These are phyloP conservation scores for Aspergillus heteromorphus DNA, from an alignment of 495 filamentous ascomycete species.

Conservation along the genomic window DNA sequence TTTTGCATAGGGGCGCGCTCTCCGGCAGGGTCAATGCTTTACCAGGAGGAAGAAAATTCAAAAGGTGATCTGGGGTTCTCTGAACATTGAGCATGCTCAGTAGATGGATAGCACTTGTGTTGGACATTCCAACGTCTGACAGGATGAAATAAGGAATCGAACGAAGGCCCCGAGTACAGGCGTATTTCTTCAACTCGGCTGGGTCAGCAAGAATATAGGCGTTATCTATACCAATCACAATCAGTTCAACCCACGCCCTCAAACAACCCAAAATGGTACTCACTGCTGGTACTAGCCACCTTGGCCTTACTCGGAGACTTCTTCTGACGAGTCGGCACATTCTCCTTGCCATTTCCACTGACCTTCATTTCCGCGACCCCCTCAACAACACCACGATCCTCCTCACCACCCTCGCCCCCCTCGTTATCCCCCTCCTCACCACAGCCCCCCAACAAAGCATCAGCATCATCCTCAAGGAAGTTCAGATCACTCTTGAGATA, in stretches of 20 bases:
- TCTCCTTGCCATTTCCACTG: conserved; percentile 16
- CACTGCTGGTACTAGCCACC: conserved; percentile 12
- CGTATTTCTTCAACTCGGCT: conserved; percentile 22
- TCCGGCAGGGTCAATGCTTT: conserved; percentile 25
- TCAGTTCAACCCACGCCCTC: background rate
- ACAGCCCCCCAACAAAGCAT: conserved; percentile 8
- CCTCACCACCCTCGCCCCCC: background rate
- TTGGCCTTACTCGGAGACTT: conserved; percentile 21
- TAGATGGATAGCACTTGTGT: conserved; percentile 36
- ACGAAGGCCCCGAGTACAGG: conserved; percentile 38
- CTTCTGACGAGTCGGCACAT: conserved; percentile 4
- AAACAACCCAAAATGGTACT: background rate
- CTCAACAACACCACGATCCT: background rate
- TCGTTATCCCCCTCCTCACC: conserved; percentile 5
- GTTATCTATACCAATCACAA: background rate
- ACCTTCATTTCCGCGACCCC: conserved; percentile 1
- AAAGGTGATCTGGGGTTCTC: conserved; percentile 35
- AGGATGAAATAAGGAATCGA: conserved; percentile 43
- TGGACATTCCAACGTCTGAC: conserved; percentile 30
- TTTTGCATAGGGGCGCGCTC: conserved; percentile 18
- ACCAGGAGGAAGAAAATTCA: conserved; percentile 28
- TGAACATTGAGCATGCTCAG: conserved; percentile 40
- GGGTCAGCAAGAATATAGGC: background rate
- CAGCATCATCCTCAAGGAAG: conserved; percentile 20
- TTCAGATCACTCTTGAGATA: conserved; percentile 37